Evolutionary conservation across 371 early-diverging fungal species (phyloP).

Genomic region (Smittium culicis): DNA sequence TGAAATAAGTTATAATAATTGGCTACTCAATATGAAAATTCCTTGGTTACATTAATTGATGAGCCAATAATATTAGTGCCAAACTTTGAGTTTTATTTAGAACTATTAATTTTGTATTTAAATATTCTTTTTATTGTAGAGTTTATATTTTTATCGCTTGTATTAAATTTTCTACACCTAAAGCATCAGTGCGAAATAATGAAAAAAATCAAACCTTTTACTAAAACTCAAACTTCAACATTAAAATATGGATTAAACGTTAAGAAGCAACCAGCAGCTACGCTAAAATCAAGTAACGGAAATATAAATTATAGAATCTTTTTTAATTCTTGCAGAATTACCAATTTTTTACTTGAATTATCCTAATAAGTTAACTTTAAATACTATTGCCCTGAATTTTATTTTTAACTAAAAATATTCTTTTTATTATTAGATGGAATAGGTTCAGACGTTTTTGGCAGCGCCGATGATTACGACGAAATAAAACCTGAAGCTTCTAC

Average conservation of each 20-base stretch:
- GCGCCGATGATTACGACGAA: background rate
- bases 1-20: too few relatives aligned
- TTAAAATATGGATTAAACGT: constrained; percentile 25
- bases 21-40: too few relatives aligned
- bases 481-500: background rate
- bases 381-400: too few relatives aligned
- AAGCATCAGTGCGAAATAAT: background rate
- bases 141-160: background rate
- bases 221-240: constrained; percentile 19
- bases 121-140: background rate
- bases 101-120: background rate
- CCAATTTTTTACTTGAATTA: too few relatives aligned
- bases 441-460: background rate
- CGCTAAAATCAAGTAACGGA: background rate
- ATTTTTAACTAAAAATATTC: too few relatives aligned
- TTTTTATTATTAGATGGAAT: too few relatives aligned
- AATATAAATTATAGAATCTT: too few relatives aligned
- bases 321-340: too few relatives aligned
- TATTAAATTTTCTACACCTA: background rate
- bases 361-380: too few relatives aligned
- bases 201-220: constrained; percentile 1
- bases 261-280: constrained; percentile 15
- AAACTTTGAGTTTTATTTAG: background rate
- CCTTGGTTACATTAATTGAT: too few relatives aligned
- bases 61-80: background rate